A percentile compares a stretch with the other conserved stretches of the same genome.
Evolutionary conservation across 2,329 filamentous ascomycete genomes (phyloP).

Genomic region (Trichoderma koningii): DNA sequence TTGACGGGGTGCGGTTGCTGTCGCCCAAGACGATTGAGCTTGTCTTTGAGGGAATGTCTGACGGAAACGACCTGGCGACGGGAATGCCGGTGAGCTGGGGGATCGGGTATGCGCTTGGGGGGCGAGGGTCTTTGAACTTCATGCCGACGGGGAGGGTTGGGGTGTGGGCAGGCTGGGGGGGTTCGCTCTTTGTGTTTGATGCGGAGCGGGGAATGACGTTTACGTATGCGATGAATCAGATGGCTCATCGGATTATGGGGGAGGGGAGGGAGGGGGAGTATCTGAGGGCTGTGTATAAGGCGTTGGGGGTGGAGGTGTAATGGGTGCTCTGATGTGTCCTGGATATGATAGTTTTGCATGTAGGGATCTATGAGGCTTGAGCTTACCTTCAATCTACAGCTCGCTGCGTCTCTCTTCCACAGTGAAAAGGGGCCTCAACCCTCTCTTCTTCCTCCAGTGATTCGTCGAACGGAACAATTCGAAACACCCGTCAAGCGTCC

Average conservation of each 20-base stretch:
- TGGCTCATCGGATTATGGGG: conserved; percentile 7
- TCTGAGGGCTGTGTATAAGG: conserved; percentile 13
- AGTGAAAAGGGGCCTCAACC: conserved; percentile 2
- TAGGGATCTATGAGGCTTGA: too few species aligned
- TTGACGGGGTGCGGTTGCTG: conserved; percentile 39
- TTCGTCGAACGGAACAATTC: conserved; percentile 10
- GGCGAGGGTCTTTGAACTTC: neutral
- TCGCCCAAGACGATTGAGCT: conserved; percentile 46
- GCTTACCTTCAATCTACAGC: too few species aligned
- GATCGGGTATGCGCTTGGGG: conserved; percentile 40
- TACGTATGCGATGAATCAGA: conserved; percentile 45
- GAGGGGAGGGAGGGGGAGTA: conserved; percentile 1
- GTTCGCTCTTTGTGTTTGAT: conserved; percentile 48
- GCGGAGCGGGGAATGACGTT: conserved; percentile 46
- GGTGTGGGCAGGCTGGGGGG: conserved; percentile 51
- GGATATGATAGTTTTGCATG: too few species aligned
- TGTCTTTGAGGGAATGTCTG: conserved; percentile 48
- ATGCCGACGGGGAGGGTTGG: conserved; percentile 38
- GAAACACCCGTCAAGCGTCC: conserved; percentile 4
- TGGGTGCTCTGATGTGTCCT: neutral
- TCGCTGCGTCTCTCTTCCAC: too few species aligned
- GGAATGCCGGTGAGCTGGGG: conserved; percentile 43
- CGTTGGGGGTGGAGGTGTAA: neutral
- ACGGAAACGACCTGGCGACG: conserved; percentile 45
- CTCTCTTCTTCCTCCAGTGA: conserved; percentile 6